Conservation (phyloP, 352 stramenopile species). For the Globisporangium camurandrum region DNA sequence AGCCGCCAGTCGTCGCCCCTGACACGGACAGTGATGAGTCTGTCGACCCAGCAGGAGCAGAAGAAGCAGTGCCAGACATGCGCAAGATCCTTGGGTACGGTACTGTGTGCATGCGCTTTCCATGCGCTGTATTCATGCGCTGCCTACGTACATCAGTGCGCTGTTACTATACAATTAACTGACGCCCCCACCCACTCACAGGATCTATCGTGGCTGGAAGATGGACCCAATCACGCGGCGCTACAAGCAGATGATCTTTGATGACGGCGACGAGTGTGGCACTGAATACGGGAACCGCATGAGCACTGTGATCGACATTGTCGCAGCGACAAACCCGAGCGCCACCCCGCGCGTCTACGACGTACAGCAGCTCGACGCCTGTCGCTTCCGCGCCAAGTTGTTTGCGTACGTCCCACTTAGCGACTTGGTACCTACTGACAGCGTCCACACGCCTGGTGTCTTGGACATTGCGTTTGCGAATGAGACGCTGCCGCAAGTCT, state of each 20-base stretch:
- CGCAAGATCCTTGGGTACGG: constrained; percentile 46
- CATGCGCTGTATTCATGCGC: neutral
- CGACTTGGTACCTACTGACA: constrained; percentile 27
- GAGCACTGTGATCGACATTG: constrained; percentile 42
- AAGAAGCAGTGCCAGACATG: constrained; percentile 10
- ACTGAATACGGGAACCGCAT: constrained; percentile 32
- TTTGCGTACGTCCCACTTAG: constrained; percentile 35
- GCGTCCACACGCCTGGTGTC: constrained; percentile 61
- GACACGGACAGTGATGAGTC: neutral
- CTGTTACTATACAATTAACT: no score
- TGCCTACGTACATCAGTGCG: neutral
- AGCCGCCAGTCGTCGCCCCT: constrained; percentile 10
- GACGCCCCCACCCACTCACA: constrained; percentile 10
- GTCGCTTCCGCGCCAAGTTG: constrained; percentile 43
- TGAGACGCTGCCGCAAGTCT: constrained; percentile 50
- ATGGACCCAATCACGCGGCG: constrained; percentile 68
- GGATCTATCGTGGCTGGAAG: constrained; percentile 71
- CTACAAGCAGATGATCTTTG: constrained; percentile 77
- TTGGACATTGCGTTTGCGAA: constrained; percentile 53
- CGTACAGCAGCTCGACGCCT: constrained; percentile 50
- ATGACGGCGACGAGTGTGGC: constrained; percentile 63
- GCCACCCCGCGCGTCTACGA: constrained; percentile 34
- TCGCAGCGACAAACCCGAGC: constrained; percentile 32
- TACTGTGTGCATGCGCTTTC: neutral
- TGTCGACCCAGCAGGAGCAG: neutral